Evolutionary conservation across 192 early-diverging fungal genomes (phyloP).

Genomic region (Linnemannia exigua): DNA sequence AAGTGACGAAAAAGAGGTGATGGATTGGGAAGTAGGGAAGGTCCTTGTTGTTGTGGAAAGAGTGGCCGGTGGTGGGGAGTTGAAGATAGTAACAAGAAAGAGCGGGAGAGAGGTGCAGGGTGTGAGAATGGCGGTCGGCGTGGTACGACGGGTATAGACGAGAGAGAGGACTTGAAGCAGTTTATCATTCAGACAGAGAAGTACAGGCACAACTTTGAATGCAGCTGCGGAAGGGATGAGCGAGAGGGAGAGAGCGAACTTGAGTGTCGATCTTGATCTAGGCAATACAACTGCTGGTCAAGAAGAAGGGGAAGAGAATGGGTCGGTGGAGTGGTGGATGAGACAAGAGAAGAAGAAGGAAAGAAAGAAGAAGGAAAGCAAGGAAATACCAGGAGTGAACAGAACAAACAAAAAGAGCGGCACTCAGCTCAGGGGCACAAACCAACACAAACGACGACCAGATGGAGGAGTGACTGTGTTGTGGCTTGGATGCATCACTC

Average conservation of each 20-base stretch:
- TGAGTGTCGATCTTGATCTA: neutral
- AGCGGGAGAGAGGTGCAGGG: neutral
- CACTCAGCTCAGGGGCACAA: neutral
- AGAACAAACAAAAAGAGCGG: neutral
- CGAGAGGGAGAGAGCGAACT: neutral
- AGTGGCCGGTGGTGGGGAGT: neutral
- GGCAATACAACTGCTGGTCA: neutral
- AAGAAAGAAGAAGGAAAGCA: neutral
- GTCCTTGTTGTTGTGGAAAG: neutral
- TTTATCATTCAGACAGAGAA: neutral
- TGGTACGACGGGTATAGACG: neutral
- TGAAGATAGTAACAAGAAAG: neutral
- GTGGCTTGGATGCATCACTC: neutral
- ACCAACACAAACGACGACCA: too few species aligned
- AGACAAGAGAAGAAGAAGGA: neutral
- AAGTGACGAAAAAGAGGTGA: neutral
- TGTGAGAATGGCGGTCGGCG: neutral
- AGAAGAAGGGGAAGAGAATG: neutral
- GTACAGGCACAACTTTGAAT: neutral
- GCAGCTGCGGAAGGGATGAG: neutral
- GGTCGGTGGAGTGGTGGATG: neutral
- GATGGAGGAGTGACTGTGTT: neutral
- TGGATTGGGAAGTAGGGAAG: neutral
- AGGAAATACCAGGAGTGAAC: neutral
- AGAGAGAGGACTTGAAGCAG: neutral